A percentile compares a stretch with the other conserved stretches of the same genome.
Conservation (phyloP, 805 yeast genomes). For the Metschnikowia koreensis region DNA sequence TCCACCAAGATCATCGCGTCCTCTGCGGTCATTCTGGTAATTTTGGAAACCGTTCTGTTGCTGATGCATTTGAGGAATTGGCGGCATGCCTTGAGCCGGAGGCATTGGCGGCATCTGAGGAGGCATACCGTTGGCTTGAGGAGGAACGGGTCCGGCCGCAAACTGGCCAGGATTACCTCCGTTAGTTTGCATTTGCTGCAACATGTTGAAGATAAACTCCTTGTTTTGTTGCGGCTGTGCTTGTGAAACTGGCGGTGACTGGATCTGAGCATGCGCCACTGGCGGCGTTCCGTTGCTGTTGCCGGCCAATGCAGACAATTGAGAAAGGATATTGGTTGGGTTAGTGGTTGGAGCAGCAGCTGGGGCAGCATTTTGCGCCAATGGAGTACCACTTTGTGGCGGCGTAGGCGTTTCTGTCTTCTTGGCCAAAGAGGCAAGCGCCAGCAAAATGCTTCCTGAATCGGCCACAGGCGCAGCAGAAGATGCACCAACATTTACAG, state of each 20-base stretch:
- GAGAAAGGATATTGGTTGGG: constrained; percentile 42
- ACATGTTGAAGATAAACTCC: constrained; percentile 48
- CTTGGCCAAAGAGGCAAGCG: constrained; percentile 63
- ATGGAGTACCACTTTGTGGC: constrained; percentile 27
- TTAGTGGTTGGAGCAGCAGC: constrained; percentile 14
- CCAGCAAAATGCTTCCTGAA: constrained; percentile 66
- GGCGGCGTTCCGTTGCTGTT: constrained; percentile 19
- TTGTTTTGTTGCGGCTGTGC: constrained; percentile 23
- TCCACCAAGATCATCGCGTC: constrained; percentile 30
- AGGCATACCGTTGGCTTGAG: constrained; percentile 3
- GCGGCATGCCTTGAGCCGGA: constrained; percentile 12
- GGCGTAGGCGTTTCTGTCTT: constrained; percentile 32
- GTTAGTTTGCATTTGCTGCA: constrained; percentile 47
- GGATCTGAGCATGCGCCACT: constrained; percentile 8
- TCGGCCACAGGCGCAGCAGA: constrained; percentile 32
- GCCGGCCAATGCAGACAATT: constrained; percentile 41
- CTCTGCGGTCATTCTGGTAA: constrained; percentile 25
- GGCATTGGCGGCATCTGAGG: constrained; percentile 6
- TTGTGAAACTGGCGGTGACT: constrained; percentile 14
- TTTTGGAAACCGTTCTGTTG: constrained; percentile 12
- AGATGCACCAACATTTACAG: not conserved
- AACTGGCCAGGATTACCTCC: constrained; percentile 1
- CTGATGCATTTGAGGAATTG: constrained; percentile 11
- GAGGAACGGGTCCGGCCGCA: constrained; percentile 1
- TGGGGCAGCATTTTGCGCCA: constrained; percentile 15